Conservation (phyloP, 345 rosid genomes). For the Melaleuca quinquenervia region DNA sequence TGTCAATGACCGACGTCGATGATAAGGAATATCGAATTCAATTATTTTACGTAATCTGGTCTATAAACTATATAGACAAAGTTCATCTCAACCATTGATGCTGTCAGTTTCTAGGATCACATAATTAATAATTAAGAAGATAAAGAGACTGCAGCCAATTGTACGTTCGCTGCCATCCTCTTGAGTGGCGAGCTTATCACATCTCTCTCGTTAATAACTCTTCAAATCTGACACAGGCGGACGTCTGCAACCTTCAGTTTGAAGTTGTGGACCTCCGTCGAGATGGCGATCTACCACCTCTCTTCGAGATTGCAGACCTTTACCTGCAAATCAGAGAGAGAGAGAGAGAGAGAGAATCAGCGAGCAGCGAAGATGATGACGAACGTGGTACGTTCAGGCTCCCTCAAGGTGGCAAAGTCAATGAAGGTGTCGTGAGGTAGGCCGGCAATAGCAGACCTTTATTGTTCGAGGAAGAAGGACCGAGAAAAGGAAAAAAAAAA, state of each 20-base stretch:
- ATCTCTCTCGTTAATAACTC: too few species aligned
- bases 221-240: too few species aligned
- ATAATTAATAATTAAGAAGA: not conserved
- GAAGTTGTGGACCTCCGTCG: too few species aligned
- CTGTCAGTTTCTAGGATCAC: not conserved
- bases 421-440: not conserved
- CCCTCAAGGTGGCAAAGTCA: not conserved
- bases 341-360: not conserved
- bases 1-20: not conserved
- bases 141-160: not conserved
- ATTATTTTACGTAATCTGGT: not conserved
- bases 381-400: not conserved
- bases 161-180: too few species aligned
- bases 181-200: too few species aligned
- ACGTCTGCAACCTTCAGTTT: too few species aligned
- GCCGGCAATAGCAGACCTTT: not conserved
- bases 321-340: not conserved
- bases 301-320: too few species aligned
- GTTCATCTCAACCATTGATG: not conserved
- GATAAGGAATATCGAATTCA: not conserved
- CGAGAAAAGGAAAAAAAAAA: not conserved
- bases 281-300: too few species aligned
- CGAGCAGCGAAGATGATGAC: not conserved
- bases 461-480: not conserved
- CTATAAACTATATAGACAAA: not conserved